Percentiles rank a stretch among this genome's conserved stretches.
phyloP scores from a whole-genome alignment of 179 eudicot genomes.

The Actinidia chinensis region DNA sequence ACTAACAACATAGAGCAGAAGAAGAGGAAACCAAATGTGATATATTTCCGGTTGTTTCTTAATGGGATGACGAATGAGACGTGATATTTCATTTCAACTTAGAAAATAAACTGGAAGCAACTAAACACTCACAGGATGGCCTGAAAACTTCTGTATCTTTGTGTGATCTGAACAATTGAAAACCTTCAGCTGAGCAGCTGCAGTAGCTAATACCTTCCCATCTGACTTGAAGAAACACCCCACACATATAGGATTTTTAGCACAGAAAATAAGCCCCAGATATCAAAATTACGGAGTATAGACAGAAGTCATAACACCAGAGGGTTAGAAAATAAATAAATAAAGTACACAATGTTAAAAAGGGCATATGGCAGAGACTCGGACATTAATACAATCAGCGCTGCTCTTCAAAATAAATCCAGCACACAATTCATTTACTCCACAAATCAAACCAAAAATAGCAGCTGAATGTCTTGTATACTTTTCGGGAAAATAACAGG shows the following conservation, averaged over 20 bases:
- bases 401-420: neutral
- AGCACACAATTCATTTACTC: neutral
- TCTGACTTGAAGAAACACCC: slow-evolving; percentile 42
- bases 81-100: neutral
- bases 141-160: slow-evolving; percentile 91
- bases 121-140: slow-evolving; percentile 77
- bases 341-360: neutral
- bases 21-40: neutral
- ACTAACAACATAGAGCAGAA: slow-evolving; percentile 2
- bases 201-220: slow-evolving; percentile 81
- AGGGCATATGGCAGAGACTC: neutral
- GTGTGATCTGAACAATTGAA: slow-evolving; percentile 57
- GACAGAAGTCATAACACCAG: neutral
- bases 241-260: slow-evolving; percentile 3
- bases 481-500: neutral
- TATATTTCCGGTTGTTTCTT: neutral
- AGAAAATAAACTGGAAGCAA: neutral
- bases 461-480: neutral
- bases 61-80: slow-evolving; percentile 11
- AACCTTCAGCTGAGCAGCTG: slow-evolving; percentile 85
- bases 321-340: neutral
- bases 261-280: slow-evolving; percentile 7
- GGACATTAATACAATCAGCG: neutral
- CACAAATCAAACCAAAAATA: neutral
- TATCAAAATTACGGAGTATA: neutral